Percentiles rank a stretch among this genome's conserved stretches.
These are phyloP conservation scores for Vitis hybrid DNA, from an alignment of 177 flowering plant genomes.

Conservation along the genomic window DNA sequence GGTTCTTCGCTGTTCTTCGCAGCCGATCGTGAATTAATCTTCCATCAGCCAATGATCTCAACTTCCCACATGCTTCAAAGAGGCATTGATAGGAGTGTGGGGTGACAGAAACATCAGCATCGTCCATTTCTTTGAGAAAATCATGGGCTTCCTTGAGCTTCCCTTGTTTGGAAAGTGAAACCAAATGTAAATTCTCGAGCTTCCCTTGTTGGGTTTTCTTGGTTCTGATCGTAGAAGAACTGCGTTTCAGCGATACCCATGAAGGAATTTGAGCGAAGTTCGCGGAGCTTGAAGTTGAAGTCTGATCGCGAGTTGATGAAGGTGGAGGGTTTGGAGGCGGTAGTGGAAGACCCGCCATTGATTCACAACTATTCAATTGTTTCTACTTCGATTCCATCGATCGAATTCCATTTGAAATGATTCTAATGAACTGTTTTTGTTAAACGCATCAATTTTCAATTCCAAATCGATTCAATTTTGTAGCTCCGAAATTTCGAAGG, in stretches of 20 bases:
- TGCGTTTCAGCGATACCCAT: conserved; percentile 39
- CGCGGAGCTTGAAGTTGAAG: conserved; percentile 8
- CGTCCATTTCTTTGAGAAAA: conserved; percentile 43
- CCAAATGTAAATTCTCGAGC: conserved; percentile 44
- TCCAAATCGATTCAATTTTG: too few relatives aligned
- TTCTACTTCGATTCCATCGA: background rate
- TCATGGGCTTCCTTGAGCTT: conserved; percentile 45
- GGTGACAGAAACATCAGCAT: conserved; percentile 26
- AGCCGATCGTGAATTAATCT: conserved; percentile 26
- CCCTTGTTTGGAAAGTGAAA: conserved; percentile 48
- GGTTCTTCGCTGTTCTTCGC: conserved; percentile 17
- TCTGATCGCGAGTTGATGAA: conserved; percentile 2
- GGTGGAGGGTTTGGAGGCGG: conserved; percentile 8
- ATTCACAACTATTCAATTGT: background rate
- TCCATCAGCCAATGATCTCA: conserved; percentile 29
- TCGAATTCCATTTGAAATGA: too few relatives aligned
- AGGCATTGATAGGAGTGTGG: conserved; percentile 33
- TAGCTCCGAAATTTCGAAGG: too few relatives aligned
- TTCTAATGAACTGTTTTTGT: too few relatives aligned
- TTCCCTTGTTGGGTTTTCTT: conserved; percentile 18
- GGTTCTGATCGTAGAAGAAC: conserved; percentile 16
- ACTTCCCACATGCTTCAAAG: conserved; percentile 33
- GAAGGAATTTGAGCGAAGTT: conserved; percentile 40
- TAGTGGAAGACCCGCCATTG: conserved; percentile 22
- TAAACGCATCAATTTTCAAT: too few relatives aligned